phyloP scores from a whole-genome alignment of 192 early-diverging fungal species.

The Linnemannia zychae region DNA sequence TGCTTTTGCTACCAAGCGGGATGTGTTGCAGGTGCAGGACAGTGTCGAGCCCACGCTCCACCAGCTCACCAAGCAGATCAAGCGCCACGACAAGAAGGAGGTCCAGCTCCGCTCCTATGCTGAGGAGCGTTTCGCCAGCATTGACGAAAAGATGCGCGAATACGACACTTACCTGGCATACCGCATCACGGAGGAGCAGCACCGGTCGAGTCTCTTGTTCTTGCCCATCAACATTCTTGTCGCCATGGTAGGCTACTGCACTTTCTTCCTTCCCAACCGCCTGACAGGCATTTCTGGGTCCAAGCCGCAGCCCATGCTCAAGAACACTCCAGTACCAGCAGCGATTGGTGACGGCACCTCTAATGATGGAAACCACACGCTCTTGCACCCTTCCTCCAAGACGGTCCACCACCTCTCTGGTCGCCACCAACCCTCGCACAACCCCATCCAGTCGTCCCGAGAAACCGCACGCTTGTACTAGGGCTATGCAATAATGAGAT shows the following conservation, averaged over 20 bases:
- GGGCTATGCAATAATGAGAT: neutral
- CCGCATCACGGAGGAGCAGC: conserved; percentile 67
- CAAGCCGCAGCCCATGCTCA: conserved; percentile 52
- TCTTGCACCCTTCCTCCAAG: neutral
- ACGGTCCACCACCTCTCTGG: conserved; percentile 18
- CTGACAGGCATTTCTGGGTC: conserved; percentile 35
- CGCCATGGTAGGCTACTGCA: conserved; percentile 57
- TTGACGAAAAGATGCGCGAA: conserved; percentile 69
- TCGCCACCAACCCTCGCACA: conserved; percentile 39
- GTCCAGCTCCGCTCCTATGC: conserved; percentile 62
- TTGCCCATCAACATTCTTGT: conserved; percentile 68
- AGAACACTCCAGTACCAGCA: conserved; percentile 33
- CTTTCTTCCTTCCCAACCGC: conserved; percentile 55
- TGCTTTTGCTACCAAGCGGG: conserved; percentile 69
- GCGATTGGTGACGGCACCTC: conserved; percentile 42
- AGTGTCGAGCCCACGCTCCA: conserved; percentile 65
- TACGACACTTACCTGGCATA: conserved; percentile 65
- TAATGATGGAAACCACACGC: conserved; percentile 8
- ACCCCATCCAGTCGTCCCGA: conserved; percentile 41
- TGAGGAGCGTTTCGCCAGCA: conserved; percentile 63
- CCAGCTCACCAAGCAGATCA: conserved; percentile 66
- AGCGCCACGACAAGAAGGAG: conserved; percentile 71
- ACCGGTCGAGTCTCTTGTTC: conserved; percentile 56
- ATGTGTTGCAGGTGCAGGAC: conserved; percentile 63
- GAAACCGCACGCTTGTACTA: conserved; percentile 49